phyloP scores from a whole-genome alignment of 163 green algal genomes.

The Scenedesmus sp. region DNA sequence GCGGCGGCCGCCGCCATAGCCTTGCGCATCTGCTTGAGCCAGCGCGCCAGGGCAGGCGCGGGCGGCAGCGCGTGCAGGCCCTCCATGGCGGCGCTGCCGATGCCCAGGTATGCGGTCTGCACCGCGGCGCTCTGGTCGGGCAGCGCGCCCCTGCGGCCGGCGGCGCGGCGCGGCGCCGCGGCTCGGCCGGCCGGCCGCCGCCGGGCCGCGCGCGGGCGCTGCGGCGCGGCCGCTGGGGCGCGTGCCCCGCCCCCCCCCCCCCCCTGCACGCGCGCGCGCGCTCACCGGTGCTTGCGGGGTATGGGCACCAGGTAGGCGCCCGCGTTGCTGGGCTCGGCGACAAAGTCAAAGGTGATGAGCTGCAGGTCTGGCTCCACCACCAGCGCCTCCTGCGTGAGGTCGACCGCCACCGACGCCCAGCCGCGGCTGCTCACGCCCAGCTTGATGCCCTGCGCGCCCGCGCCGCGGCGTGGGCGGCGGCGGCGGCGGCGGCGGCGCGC shows the following conservation, averaged over 20 bases:
- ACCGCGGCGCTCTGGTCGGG: conserved; percentile 28
- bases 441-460: not conserved
- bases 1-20: not conserved
- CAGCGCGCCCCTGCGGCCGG: not conserved
- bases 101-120: conserved; percentile 24
- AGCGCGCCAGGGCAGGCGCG: conserved; percentile 6
- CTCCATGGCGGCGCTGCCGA: conserved; percentile 17
- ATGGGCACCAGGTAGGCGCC: conserved; percentile 66
- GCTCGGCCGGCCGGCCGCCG: too few relatives aligned
- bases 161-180: not conserved
- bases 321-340: conserved; percentile 65
- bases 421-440: conserved; percentile 63
- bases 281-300: conserved; percentile 45
- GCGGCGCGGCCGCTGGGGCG: not conserved
- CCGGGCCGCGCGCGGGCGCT: not conserved
- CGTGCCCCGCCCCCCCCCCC: not conserved
- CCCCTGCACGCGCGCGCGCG: conserved; percentile 15
- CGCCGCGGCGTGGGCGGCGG: not conserved
- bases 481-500: too few relatives aligned
- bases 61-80: not conserved
- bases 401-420: conserved; percentile 66
- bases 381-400: conserved; percentile 54
- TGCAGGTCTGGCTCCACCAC: conserved; percentile 73
- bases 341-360: conserved; percentile 82
- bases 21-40: not conserved